Percentiles rank a stretch among this genome's conserved stretches.
These are phyloP conservation scores for Trichoderma simmonsii DNA, from an alignment of 2,329 filamentous ascomycete genomes.

Conservation along the genomic window DNA sequence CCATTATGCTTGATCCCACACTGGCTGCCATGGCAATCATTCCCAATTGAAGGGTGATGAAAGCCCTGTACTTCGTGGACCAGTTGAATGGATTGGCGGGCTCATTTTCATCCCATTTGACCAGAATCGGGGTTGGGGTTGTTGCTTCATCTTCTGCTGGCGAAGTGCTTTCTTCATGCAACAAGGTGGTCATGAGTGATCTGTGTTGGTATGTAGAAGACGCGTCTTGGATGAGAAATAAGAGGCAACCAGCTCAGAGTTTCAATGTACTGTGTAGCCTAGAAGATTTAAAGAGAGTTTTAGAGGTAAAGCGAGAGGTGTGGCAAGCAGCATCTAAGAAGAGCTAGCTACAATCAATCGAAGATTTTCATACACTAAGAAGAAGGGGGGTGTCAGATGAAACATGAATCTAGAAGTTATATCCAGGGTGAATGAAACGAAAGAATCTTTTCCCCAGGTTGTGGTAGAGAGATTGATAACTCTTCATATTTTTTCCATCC, in stretches of 20 bases:
- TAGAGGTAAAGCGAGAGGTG: background rate
- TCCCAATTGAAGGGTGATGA: background rate
- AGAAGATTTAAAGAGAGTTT: background rate
- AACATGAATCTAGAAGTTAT: background rate
- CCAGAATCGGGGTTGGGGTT: background rate
- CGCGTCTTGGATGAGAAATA: background rate
- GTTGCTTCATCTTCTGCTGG: background rate
- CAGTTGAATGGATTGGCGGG: background rate
- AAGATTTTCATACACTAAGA: background rate
- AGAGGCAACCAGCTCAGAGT: background rate
- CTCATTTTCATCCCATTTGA: constrained; percentile 4
- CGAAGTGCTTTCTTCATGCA: background rate
- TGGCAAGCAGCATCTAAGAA: background rate
- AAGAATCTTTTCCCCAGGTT: background rate
- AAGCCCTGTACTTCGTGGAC: background rate
- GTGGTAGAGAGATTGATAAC: background rate
- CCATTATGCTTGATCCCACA: constrained; percentile 1
- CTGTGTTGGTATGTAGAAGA: background rate
- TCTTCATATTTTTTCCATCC: background rate
- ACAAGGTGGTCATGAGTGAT: background rate
- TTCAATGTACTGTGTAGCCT: background rate
- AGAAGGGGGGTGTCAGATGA: background rate
- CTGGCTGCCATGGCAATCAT: background rate
- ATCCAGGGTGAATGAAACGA: background rate
- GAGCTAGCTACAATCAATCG: background rate